A percentile compares a stretch with the other conserved stretches of the same genome.
Evolutionary conservation across 73 alveolate species (phyloP).

Genomic region (Loxodes magnus): DNA sequence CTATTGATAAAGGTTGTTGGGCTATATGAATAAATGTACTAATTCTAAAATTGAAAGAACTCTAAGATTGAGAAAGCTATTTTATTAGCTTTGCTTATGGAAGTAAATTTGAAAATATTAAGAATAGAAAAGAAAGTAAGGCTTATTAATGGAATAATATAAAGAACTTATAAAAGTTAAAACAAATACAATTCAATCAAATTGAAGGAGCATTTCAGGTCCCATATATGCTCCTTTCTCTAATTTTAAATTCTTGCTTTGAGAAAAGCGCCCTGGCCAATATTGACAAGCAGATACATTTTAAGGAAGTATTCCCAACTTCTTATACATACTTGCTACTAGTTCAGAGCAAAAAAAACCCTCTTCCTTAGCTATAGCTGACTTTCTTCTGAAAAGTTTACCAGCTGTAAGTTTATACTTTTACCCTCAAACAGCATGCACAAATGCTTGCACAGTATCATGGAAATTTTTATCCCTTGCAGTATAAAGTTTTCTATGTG

Average conservation of each 20-base stretch:
- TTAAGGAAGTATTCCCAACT: conserved; percentile 41
- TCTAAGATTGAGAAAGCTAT: too few species aligned
- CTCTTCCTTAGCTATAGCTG: background rate
- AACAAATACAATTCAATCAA: too few species aligned
- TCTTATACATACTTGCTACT: conserved; percentile 41
- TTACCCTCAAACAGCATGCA: background rate
- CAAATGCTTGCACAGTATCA: background rate
- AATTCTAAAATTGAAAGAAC: too few species aligned
- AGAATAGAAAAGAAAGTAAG: too few species aligned
- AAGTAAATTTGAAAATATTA: too few species aligned
- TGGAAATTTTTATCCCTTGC: background rate
- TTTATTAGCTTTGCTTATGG: too few species aligned
- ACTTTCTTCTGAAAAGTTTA: background rate
- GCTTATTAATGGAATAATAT: too few species aligned
- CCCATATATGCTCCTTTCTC: conserved; percentile 12
- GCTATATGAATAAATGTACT: too few species aligned
- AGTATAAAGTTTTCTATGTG: background rate
- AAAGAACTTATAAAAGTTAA: too few species aligned
- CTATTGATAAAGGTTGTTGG: too few species aligned
- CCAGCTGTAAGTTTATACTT: background rate
- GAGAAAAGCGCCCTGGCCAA: conserved; percentile 47
- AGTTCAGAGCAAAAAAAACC: conserved; percentile 52
- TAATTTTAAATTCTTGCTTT: conserved; percentile 4
- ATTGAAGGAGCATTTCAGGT: background rate
- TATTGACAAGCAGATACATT: conserved; percentile 40